Evolutionary conservation across 2,329 filamentous ascomycete genomes (phyloP), one percentile per base, ranked within the genome.

Genomic region (Geosmithia flava): DNA sequence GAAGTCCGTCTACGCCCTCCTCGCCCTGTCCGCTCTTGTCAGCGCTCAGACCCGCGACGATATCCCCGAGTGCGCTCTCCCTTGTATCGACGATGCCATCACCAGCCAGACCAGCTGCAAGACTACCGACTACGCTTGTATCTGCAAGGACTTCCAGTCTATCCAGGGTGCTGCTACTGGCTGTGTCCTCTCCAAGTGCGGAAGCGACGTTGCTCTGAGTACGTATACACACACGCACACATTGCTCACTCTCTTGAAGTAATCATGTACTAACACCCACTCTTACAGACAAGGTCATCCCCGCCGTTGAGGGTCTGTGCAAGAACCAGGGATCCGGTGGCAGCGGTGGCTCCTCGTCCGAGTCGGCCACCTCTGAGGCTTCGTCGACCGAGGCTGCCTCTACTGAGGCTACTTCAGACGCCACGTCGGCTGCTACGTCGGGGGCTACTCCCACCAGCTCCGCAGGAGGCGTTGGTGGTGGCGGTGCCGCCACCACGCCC

Each of bases 21-120:
- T 64, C 49, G 55, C 59, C 56, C 56, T 67, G 53, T 60, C 60
- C 54, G 56, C 62, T 49, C 53, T 60, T 48, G 66, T 55, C 43
- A 53, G 54, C 48, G 67, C 66, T 53, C 62, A 66, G 61, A 53
- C 55, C 50, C 54, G 50, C 47, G 44, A 23, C 42, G 63, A 66
- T 51, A 58, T 68, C 49, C 67, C 68, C 54, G 46, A 51, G 49
- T 70, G 68, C 54, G 65, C 67, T 37, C 42, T 59, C n/a, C 47
- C 58, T 40, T 69, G 67, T 58, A 57, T 70, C 37, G 53, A 58
- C 53, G 48, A 56, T 2, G 58, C 63, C 50, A 56, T 66, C 54
- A 47, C 45, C 33, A 51, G 52, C 48, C 51, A 59, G 51, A 64
- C 62, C 51, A 48, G 42, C 44, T 69, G 67, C 57, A 44, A 50